These are phyloP conservation scores for Nothophytophthora sp. DNA, from an alignment of 352 stramenopile species.

Conservation along the genomic window DNA sequence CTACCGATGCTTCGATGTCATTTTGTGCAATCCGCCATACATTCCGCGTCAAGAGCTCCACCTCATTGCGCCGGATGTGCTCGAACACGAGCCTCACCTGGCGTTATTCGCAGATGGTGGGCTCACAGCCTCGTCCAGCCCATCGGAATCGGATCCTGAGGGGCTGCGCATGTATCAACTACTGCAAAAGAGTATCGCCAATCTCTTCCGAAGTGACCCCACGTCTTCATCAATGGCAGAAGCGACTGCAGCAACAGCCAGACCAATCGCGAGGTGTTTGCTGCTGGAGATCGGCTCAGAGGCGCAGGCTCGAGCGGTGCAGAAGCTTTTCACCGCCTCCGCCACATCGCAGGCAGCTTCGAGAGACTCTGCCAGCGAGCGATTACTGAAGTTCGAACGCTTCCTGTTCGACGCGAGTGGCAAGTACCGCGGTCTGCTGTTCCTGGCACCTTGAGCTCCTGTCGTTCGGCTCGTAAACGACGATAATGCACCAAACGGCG, in stretches of 20 bases:
- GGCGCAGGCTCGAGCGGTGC: slow-evolving; percentile 45
- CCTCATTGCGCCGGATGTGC: slow-evolving; percentile 56
- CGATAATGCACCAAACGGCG: not conserved
- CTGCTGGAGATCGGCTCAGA: slow-evolving; percentile 67
- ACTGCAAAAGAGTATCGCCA: slow-evolving; percentile 31
- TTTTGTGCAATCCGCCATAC: slow-evolving; percentile 79
- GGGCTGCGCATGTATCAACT: slow-evolving; percentile 60
- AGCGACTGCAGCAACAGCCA: not conserved
- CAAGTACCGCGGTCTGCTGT: slow-evolving; percentile 43
- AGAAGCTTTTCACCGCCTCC: slow-evolving; percentile 32
- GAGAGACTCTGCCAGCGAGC: not conserved
- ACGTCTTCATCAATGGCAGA: no score
- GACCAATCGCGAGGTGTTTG: slow-evolving; percentile 29
- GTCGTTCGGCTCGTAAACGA: not conserved
- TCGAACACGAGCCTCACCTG: slow-evolving; percentile 68
- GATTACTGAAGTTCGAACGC: slow-evolving; percentile 25
- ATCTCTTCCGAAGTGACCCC: slow-evolving; percentile 40
- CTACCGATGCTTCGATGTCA: slow-evolving; percentile 55
- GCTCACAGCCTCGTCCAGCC: slow-evolving; percentile 1
- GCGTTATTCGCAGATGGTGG: slow-evolving; percentile 68
- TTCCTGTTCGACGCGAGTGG: slow-evolving; percentile 40
- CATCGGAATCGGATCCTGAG: slow-evolving; percentile 17
- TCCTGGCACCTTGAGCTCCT: slow-evolving; percentile 14
- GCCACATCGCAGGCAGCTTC: not conserved
- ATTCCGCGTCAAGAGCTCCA: slow-evolving; percentile 56